phyloP scores from a whole-genome alignment of 2,329 filamentous ascomycete genomes.

The Cladophialophora carrionii region DNA sequence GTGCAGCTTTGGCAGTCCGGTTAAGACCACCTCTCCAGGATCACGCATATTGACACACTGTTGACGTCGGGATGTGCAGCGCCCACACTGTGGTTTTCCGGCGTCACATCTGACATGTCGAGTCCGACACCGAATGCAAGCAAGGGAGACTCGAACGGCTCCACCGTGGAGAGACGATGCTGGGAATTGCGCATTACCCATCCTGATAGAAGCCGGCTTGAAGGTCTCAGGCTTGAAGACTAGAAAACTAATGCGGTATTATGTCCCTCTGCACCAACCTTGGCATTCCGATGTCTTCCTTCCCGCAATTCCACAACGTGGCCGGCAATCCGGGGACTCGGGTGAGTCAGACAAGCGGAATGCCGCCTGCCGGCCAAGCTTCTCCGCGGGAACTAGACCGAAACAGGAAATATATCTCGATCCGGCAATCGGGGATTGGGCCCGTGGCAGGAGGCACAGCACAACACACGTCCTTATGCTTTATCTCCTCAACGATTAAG shows the following conservation, averaged over 20 bases:
- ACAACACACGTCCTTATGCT: background rate
- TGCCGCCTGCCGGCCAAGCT: too few species aligned
- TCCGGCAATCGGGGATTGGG: background rate
- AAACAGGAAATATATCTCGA: slow-evolving; percentile 1
- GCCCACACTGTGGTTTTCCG: slow-evolving; percentile 48
- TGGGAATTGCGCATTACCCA: background rate
- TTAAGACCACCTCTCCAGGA: slow-evolving; percentile 50
- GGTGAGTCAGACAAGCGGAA: background rate
- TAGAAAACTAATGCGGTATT: background rate
- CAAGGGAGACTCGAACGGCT: slow-evolving; percentile 17
- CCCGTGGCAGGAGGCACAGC: background rate
- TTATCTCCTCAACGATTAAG: background rate
- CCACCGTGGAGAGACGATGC: background rate
- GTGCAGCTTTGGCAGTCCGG: slow-evolving; percentile 30
- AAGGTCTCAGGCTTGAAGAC: background rate
- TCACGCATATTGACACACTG: slow-evolving; percentile 54
- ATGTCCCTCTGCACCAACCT: background rate
- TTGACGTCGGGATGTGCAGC: slow-evolving; percentile 49
- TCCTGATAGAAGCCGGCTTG: background rate
- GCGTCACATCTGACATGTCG: slow-evolving; percentile 55
- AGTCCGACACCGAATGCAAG: slow-evolving; percentile 44
- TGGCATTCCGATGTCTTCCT: background rate
- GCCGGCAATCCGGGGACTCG: slow-evolving; percentile 5
- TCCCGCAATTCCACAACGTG: background rate
- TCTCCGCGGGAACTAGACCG: background rate